Evolutionary conservation across 352 stramenopile species (phyloP).

Genomic region (Pythium sukuiense): DNA sequence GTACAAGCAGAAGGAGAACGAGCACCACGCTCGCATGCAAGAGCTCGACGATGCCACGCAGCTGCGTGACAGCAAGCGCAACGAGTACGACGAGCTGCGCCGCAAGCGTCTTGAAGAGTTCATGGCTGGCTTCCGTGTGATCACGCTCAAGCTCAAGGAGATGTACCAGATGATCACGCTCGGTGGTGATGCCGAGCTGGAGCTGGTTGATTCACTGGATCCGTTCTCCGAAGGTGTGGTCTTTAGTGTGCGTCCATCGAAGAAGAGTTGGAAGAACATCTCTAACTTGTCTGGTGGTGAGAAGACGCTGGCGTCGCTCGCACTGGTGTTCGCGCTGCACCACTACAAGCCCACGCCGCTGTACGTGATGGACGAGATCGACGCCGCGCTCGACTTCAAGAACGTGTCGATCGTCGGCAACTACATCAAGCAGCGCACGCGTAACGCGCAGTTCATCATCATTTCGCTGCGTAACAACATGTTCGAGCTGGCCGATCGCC

Average conservation of each 20-base stretch:
- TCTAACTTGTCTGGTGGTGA: conserved; percentile 98
- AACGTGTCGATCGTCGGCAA: conserved; percentile 99
- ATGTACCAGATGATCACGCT: conserved; percentile 99
- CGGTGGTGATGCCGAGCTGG: conserved; percentile 97
- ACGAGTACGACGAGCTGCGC: conserved; percentile 96
- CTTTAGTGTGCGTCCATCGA: conserved; percentile 98
- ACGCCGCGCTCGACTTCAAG: conserved; percentile 97
- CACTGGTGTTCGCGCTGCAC: conserved; percentile 99
- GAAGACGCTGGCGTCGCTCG: conserved; percentile 98
- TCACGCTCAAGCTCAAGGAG: conserved; percentile 99
- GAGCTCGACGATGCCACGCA: conserved; percentile 96
- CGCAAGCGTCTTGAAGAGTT: conserved; percentile 98
- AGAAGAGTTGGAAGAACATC: conserved; percentile 99
- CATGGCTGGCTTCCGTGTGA: conserved; percentile 98
- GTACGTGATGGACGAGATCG: conserved; percentile 98
- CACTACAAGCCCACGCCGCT: conserved; percentile 99
- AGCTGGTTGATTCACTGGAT: conserved; percentile 99
- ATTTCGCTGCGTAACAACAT: conserved; percentile 99
- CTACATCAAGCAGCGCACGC: conserved; percentile 99
- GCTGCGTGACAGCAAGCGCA: conserved; percentile 90
- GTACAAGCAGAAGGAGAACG: conserved; percentile 94
- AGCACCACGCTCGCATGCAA: conserved; percentile 92
- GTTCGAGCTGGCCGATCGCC: conserved; percentile 98
- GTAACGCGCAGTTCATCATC: conserved; percentile 99
- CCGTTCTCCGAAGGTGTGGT: conserved; percentile 99